Percentiles rank a stretch among this genome's conserved stretches.
Conservation (phyloP, 768 basidiomycete species). For the Thelephora aurantiotincta region DNA sequence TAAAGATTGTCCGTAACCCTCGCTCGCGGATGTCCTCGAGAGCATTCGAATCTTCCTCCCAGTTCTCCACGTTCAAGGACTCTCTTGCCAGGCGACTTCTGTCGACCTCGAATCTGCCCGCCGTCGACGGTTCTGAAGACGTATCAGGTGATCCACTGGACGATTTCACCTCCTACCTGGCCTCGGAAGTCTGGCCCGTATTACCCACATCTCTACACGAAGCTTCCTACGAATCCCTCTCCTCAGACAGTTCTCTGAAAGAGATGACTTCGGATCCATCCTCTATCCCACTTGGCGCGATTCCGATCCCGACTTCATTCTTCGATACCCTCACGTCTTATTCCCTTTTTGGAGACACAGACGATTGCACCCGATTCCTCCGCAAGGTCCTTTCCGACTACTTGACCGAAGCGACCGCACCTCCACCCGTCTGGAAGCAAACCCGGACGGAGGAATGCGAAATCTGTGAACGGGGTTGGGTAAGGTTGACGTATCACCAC, state of each 20-base stretch:
- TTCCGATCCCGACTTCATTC: slow-evolving; percentile 24
- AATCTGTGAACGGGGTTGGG: slow-evolving; percentile 40
- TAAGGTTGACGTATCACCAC: slow-evolving; percentile 48
- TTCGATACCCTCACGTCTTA: slow-evolving; percentile 38
- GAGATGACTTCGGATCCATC: slow-evolving; percentile 17
- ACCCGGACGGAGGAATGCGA: slow-evolving; percentile 43
- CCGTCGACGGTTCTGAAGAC: slow-evolving; percentile 14
- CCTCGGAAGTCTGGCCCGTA: slow-evolving; percentile 31
- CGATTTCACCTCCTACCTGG: slow-evolving; percentile 40
- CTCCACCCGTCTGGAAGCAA: slow-evolving; percentile 36
- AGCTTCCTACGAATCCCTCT: slow-evolving; percentile 25
- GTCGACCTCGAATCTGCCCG: slow-evolving; percentile 11
- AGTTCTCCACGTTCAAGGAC: slow-evolving; percentile 27
- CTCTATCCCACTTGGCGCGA: slow-evolving; percentile 16
- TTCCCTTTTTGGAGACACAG: slow-evolving; percentile 25
- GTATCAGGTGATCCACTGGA: slow-evolving; percentile 19
- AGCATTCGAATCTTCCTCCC: not conserved
- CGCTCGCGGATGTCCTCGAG: too few relatives aligned
- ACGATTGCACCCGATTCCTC: slow-evolving; percentile 27
- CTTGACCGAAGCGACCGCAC: slow-evolving; percentile 29
- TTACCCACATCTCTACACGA: slow-evolving; percentile 23
- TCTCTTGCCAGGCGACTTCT: slow-evolving; percentile 28
- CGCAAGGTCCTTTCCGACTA: slow-evolving; percentile 27
- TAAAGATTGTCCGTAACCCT: too few relatives aligned
- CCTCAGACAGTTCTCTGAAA: slow-evolving; percentile 16